Base-by-base conservation (phyloP, 73 alveolate genomes). In the Breviolum minutum region DNA sequence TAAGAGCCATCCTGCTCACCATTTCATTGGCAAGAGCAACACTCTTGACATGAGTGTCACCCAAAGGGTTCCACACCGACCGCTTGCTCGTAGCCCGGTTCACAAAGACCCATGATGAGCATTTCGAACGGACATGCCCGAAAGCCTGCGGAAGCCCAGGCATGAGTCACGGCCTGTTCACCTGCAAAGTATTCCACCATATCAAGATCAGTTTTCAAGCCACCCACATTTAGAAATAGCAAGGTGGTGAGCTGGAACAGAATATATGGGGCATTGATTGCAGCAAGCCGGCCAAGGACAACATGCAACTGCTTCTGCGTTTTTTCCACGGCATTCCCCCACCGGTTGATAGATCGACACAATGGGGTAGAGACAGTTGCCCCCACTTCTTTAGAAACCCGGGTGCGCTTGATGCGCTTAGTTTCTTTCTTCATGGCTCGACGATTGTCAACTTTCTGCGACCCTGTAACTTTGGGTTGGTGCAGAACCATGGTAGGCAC, bases 221-320 rank as follows among this genome's bases (percentile, higher is more conserved):
- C 54, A 22, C 86, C 86, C 17, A 77, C 14, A 7, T 63, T 20
- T 8, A 77, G 62, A 63, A 77, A 77, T 19, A 77, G 5, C 61
- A 77, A 77, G 0, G 86, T 77, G n/a, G n/a, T 27, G 63, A 77
- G 86, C 62, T 77, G 86, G 86, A 77, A 77, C 63, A 77, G 20
- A 63, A 77, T n/a, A 26, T 60, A 16, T 16, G 86, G 86, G 13
- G 86, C 86, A 4, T 63, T 63, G 9, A 77, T 27, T n/a, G 86
- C 86, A 11, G 17, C 63, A 16, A 77, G 62, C 26, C n/a, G 16
- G 13, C 63, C 86, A n/a, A 77, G 86, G 13, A 77, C 13, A 22
- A n/a, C 8, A 22, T n/a, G 61, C 86, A 77, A 77, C 86, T 77
- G 86, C 86, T 77, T 29, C 62, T 29, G 2, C 24, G 86, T 77